These are phyloP conservation scores for Aspergillus oerlinghausenensis DNA, from an alignment of 2,329 filamentous ascomycete species.

Conservation along the genomic window DNA sequence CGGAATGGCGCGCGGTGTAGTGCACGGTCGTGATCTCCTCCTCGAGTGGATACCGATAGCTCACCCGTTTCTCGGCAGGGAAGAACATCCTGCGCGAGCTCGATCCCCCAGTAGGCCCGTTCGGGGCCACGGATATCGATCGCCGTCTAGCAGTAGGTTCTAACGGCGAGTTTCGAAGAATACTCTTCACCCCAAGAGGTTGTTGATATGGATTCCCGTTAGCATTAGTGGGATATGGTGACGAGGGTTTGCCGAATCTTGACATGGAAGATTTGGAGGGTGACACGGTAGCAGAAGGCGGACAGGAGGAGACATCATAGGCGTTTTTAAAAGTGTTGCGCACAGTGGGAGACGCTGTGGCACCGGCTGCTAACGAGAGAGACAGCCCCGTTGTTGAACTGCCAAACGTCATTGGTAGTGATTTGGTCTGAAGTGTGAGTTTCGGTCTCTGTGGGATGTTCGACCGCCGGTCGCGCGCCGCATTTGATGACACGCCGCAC, in stretches of 20 bases:
- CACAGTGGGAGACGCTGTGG: constrained; percentile 52
- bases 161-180: constrained; percentile 46
- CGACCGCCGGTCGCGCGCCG: constrained; percentile 5
- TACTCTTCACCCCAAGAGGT: constrained; percentile 42
- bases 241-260: constrained; percentile 26
- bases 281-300: constrained; percentile 36
- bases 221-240: constrained; percentile 21
- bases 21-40: constrained; percentile 55
- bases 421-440: constrained; percentile 56
- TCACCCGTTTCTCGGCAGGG: constrained; percentile 54
- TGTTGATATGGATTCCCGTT: constrained; percentile 4
- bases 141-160: constrained; percentile 33
- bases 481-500: constrained; percentile 12
- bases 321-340: constrained; percentile 61
- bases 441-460: constrained; percentile 47
- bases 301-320: constrained; percentile 44
- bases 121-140: constrained; percentile 36
- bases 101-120: constrained; percentile 30
- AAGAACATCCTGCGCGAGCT: constrained; percentile 41
- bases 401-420: constrained; percentile 48
- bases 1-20: constrained; percentile 54
- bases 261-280: constrained; percentile 24
- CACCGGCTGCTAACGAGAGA: constrained; percentile 47
- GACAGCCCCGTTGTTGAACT: constrained; percentile 51
- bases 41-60: constrained; percentile 52